These are phyloP conservation scores for Neopestalotiopsis rosae DNA, from an alignment of 2,329 filamentous ascomycete genomes.

Conservation along the genomic window DNA sequence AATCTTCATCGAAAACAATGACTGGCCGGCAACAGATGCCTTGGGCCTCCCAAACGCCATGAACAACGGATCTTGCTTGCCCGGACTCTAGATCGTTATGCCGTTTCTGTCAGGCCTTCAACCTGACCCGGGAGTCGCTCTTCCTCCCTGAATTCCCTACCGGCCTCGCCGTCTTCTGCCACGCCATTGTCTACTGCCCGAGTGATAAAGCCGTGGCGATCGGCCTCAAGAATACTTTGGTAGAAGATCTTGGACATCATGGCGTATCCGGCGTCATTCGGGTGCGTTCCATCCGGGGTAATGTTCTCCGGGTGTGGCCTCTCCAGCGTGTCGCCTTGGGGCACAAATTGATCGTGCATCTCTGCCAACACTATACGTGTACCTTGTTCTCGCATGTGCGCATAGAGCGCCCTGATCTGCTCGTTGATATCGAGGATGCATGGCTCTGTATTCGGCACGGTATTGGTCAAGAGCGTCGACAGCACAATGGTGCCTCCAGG, in stretches of 20 bases:
- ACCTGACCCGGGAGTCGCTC: background rate
- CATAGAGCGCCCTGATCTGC: conserved; percentile 27
- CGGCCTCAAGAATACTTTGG: conserved; percentile 28
- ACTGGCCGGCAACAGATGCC: background rate
- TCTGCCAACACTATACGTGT: conserved; percentile 31
- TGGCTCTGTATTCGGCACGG: conserved; percentile 24
- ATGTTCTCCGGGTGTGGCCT: conserved; percentile 26
- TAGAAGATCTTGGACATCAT: conserved; percentile 31
- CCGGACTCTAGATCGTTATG: background rate
- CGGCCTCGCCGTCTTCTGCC: conserved; percentile 23
- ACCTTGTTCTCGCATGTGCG: conserved; percentile 18
- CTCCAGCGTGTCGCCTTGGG: conserved; percentile 18
- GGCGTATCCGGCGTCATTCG: conserved; percentile 29
- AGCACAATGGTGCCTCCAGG: conserved; percentile 31
- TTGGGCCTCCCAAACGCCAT: background rate
- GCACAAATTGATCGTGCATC: conserved; percentile 31
- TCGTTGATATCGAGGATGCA: conserved; percentile 28
- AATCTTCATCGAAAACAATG: background rate
- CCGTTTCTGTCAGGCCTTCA: background rate
- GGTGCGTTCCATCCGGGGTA: conserved; percentile 32
- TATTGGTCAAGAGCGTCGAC: conserved; percentile 32
- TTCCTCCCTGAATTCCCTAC: background rate
- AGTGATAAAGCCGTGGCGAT: conserved; percentile 25
- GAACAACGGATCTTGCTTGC: background rate
- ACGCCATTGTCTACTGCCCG: conserved; percentile 24